These are phyloP conservation scores for Lactarius evosmus DNA, from an alignment of 768 basidiomycete genomes.

Conservation along the genomic window DNA sequence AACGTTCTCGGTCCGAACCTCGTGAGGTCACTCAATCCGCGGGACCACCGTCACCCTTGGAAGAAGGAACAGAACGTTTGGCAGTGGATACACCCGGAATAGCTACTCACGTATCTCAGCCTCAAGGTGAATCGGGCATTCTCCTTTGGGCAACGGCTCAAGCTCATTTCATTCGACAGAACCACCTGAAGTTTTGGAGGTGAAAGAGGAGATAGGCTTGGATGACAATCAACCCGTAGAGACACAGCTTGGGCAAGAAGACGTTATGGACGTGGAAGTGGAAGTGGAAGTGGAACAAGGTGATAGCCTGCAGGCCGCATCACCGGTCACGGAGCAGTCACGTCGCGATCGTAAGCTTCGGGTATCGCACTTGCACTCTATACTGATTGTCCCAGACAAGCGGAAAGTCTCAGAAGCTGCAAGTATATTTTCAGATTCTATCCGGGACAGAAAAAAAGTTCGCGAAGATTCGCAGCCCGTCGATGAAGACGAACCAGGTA, in stretches of 20 bases:
- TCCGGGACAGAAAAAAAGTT: slow-evolving; percentile 52
- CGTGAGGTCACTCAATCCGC: neutral
- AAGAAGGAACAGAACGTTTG: neutral
- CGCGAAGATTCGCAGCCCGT: slow-evolving; percentile 68
- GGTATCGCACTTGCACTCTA: neutral
- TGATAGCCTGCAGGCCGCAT: slow-evolving; percentile 1
- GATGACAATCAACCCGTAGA: slow-evolving; percentile 5
- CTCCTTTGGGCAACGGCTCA: neutral
- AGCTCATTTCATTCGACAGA: slow-evolving; percentile 2
- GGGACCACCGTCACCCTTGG: neutral
- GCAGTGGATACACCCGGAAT: slow-evolving; percentile 2
- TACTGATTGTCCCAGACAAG: slow-evolving; percentile 48
- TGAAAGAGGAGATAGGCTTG: neutral
- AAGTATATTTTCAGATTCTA: slow-evolving; percentile 39
- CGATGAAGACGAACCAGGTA: slow-evolving; percentile 58
- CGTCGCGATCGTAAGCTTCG: slow-evolving; percentile 24
- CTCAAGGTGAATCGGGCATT: neutral
- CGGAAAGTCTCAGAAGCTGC: slow-evolving; percentile 60
- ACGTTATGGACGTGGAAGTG: slow-evolving; percentile 7
- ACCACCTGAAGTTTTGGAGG: neutral
- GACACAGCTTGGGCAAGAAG: neutral
- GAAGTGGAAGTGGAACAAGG: slow-evolving; percentile 21
- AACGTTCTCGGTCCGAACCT: slow-evolving; percentile 12
- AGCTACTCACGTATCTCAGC: neutral
- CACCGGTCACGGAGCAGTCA: slow-evolving; percentile 17